Conservation (phyloP, 495 filamentous ascomycete species). For the Neurospora sp. region DNA sequence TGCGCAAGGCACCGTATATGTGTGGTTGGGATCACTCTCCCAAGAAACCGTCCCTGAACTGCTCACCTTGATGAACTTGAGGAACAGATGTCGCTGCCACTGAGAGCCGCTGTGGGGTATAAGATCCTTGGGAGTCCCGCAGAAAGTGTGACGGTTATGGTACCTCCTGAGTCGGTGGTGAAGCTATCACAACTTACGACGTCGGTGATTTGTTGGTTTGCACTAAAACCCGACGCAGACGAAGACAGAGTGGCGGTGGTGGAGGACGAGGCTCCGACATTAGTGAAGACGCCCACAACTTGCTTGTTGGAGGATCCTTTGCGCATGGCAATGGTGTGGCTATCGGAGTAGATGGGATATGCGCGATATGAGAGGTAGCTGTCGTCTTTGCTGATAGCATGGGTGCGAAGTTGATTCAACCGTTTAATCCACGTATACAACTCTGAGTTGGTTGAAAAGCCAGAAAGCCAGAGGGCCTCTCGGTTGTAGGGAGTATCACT, state of each 20-base stretch:
- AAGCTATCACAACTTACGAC: constrained; percentile 38
- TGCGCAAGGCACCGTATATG: constrained; percentile 42
- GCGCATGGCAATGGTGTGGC: constrained; percentile 49
- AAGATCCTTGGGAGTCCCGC: constrained; percentile 43
- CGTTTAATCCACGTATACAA: constrained; percentile 51
- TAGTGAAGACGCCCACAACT: constrained; percentile 52
- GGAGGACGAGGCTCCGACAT: constrained; percentile 39
- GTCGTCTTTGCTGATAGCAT: constrained; percentile 37
- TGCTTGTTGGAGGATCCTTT: constrained; percentile 49
- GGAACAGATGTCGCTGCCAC: constrained; percentile 32
- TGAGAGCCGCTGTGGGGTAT: constrained; percentile 27
- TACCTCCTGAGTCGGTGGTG: constrained; percentile 34
- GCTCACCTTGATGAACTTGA: constrained; percentile 54
- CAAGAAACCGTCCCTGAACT: constrained; percentile 46
- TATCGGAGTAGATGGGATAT: constrained; percentile 46
- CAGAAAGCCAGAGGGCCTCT: constrained; percentile 63
- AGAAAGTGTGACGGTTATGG: constrained; percentile 35
- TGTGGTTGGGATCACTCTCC: constrained; percentile 56
- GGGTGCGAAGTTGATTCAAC: constrained; percentile 46
- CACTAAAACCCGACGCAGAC: constrained; percentile 29
- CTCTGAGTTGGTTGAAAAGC: constrained; percentile 46
- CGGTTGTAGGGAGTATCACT: constrained; percentile 52
- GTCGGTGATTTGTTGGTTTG: constrained; percentile 33
- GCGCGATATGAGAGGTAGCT: constrained; percentile 45
- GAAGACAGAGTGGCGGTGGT: constrained; percentile 39